phyloP scores from a whole-genome alignment of 106 monocot species.

The Acorus gramineus region DNA sequence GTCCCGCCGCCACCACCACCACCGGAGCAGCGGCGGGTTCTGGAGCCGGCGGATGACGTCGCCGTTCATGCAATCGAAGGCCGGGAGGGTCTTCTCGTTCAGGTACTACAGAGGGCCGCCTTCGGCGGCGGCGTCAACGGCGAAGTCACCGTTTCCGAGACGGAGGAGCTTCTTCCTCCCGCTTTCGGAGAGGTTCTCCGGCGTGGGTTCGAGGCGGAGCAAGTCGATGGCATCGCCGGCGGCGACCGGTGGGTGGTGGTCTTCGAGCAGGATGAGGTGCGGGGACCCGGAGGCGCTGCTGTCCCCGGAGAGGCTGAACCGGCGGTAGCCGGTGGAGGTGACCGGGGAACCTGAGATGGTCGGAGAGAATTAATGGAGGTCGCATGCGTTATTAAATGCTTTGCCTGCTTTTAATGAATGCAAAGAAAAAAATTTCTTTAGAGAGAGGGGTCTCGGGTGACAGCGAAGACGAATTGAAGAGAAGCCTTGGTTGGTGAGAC shows the following conservation, averaged over 20 bases:
- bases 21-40: slow-evolving; percentile 23
- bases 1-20: slow-evolving; percentile 23
- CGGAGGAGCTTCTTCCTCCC: slow-evolving; percentile 44
- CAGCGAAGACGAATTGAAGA: no score
- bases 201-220: slow-evolving; percentile 31
- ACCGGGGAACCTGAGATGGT: neutral
- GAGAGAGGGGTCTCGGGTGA: no score
- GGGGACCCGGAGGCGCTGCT: slow-evolving; percentile 91
- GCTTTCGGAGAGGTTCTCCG: slow-evolving; percentile 18
- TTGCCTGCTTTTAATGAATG: slow-evolving; percentile 13
- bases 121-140: neutral
- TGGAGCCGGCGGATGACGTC: slow-evolving; percentile 96
- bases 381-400: slow-evolving; percentile 15
- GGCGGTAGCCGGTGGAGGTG: slow-evolving; percentile 15
- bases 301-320: slow-evolving; percentile 77
- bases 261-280: slow-evolving; percentile 71
- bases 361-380: slow-evolving; percentile 8
- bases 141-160: slow-evolving; percentile 26
- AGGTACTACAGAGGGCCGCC: slow-evolving; percentile 27
- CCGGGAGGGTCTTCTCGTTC: slow-evolving; percentile 56
- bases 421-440: no score
- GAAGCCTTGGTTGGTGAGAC: no score
- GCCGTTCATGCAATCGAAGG: slow-evolving; percentile 39
- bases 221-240: slow-evolving; percentile 24
- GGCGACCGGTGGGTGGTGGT: slow-evolving; percentile 16